Evolutionary conservation across 129 eudicot genomes (phyloP).

Genomic region (Gnaphalium uliginosum): DNA sequence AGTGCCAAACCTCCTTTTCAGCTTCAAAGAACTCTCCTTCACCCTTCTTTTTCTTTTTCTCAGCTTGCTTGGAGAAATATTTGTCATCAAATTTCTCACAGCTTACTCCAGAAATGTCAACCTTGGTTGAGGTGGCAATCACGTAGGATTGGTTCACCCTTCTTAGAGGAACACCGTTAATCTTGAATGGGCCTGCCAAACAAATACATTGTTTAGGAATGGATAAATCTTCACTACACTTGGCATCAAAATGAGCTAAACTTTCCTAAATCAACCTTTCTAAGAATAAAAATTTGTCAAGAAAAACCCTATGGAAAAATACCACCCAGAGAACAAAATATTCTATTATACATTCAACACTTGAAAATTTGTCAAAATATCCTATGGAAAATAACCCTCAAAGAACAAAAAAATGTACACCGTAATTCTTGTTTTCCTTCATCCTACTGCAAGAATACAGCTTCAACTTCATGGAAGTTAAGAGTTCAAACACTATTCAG

Average conservation of each 20-base stretch:
- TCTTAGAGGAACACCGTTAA: conserved; percentile 81
- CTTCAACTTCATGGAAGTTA: too few species aligned
- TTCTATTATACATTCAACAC: too few species aligned
- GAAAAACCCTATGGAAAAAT: too few species aligned
- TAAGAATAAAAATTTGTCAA: too few species aligned
- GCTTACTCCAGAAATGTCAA: conserved; percentile 52
- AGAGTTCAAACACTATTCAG: too few species aligned
- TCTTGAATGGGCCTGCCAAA: conserved; percentile 58
- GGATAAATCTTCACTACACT: background rate
- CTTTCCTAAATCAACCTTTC: background rate
- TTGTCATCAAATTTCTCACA: conserved; percentile 60
- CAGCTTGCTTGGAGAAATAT: conserved; percentile 54
- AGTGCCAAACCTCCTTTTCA: conserved; percentile 50
- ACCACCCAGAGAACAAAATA: too few species aligned
- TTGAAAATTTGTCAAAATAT: too few species aligned
- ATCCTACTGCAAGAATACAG: too few species aligned
- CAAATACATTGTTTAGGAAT: background rate
- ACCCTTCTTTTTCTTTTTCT: conserved; percentile 68
- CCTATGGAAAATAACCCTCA: too few species aligned
- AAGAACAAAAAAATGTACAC: too few species aligned
- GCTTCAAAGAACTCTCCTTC: conserved; percentile 74
- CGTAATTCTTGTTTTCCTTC: too few species aligned
- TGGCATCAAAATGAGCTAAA: background rate
- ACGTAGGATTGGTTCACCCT: conserved; percentile 73
- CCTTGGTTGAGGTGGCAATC: conserved; percentile 67